A percentile compares a stretch with the other conserved stretches of the same genome.
Evolutionary conservation across 129 eudicot species (phyloP).

Genomic region (Pulicaria dysenterica): DNA sequence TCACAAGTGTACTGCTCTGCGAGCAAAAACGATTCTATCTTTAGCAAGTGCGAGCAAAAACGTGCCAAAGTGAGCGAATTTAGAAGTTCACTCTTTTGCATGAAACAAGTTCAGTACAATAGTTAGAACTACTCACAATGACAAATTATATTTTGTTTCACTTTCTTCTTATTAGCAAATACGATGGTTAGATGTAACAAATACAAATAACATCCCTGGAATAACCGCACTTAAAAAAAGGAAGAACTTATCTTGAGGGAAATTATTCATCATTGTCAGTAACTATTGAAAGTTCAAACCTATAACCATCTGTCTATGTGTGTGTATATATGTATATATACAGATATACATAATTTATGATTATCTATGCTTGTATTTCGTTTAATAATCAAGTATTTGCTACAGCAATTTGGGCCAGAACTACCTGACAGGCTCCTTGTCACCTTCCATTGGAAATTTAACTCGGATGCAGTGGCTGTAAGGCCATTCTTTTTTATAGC

Average conservation of each 20-base stretch:
- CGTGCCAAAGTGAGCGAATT: neutral
- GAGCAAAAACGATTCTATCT: neutral
- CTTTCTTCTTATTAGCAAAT: neutral
- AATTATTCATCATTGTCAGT: neutral
- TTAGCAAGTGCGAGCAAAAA: neutral
- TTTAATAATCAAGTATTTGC: conserved; percentile 20
- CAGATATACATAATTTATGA: neutral
- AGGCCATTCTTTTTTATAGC: conserved; percentile 18
- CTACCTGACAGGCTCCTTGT: conserved; percentile 65
- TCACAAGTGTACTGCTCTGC: neutral
- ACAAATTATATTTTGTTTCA: neutral
- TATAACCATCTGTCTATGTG: neutral
- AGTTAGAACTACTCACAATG: neutral
- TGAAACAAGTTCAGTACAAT: neutral
- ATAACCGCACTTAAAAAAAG: too few relatives aligned
- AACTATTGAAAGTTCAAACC: conserved; percentile 4
- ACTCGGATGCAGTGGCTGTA: conserved; percentile 76
- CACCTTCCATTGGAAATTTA: conserved; percentile 70
- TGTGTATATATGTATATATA: neutral
- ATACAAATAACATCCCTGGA: too few relatives aligned
- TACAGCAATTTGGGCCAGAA: conserved; percentile 60
- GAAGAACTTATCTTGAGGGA: too few relatives aligned
- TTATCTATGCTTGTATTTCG: conserved; percentile 39
- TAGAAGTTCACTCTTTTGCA: neutral
- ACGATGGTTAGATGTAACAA: too few relatives aligned